Evolutionary conservation across 805 yeast genomes (phyloP).

Genomic region (Candida boidinii): DNA sequence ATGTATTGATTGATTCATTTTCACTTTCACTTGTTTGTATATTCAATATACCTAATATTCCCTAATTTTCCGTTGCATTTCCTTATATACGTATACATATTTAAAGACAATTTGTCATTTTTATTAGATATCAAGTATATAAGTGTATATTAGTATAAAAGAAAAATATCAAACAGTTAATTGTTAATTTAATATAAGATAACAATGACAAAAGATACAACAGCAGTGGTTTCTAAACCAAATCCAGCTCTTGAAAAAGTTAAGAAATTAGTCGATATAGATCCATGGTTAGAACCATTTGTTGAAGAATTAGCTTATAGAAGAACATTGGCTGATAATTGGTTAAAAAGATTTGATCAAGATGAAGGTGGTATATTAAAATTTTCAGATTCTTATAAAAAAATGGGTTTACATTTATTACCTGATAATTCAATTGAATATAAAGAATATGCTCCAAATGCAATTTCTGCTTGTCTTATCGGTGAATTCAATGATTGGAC

Average conservation of each 20-base stretch:
- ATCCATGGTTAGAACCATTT: constrained; percentile 83
- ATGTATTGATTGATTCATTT: no score
- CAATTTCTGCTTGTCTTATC: constrained; percentile 60
- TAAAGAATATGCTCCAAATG: constrained; percentile 90
- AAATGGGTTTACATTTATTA: constrained; percentile 69
- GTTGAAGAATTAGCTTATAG: constrained; percentile 61
- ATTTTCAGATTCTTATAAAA: constrained; percentile 70
- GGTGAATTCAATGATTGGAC: constrained; percentile 94
- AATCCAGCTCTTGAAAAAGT: constrained; percentile 22
- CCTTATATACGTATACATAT: no score
- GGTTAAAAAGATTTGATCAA: constrained; percentile 46
- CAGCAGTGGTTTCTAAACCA: neutral
- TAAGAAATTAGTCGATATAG: constrained; percentile 59
- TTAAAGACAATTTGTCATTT: no score
- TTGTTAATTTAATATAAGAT: no score
- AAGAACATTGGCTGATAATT: constrained; percentile 53
- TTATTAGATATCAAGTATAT: no score
- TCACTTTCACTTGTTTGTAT: no score
- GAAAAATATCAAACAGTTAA: no score
- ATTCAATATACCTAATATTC: no score
- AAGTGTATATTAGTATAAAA: no score
- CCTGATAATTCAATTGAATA: constrained; percentile 48
- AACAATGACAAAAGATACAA: neutral
- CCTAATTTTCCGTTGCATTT: no score
- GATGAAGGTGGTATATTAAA: constrained; percentile 57